These are phyloP conservation scores for Talaromyces ruber DNA, from an alignment of 495 filamentous ascomycete genomes.

Conservation along the genomic window DNA sequence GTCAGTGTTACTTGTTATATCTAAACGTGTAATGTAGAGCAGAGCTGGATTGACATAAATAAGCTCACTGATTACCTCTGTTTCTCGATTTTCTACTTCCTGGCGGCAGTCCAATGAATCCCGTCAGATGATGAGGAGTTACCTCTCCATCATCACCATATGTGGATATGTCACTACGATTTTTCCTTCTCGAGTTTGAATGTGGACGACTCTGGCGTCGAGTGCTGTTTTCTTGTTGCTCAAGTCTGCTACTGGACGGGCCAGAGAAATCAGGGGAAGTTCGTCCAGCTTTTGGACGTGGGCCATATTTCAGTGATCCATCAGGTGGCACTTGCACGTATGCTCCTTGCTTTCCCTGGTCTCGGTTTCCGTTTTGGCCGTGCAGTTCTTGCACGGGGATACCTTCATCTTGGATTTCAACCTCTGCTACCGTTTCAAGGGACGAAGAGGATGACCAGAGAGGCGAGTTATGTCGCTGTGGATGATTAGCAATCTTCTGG, in stretches of 20 bases:
- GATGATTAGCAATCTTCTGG: not conserved
- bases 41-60: not conserved
- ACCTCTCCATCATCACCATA: not conserved
- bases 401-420: not conserved
- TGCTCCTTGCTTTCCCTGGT: not conserved
- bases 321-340: not conserved
- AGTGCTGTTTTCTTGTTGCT: not conserved
- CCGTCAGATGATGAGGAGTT: not conserved
- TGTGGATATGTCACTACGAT: not conserved
- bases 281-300: not conserved
- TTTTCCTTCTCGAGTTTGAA: not conserved
- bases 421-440: not conserved
- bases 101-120: not conserved
- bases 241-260: not conserved
- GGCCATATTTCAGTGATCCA: not conserved
- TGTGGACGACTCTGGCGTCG: not conserved
- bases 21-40: no score
- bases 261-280: not conserved
- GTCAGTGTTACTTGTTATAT: no score
- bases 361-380: not conserved
- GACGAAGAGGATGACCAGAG: not conserved
- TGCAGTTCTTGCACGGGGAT: not conserved
- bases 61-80: not conserved
- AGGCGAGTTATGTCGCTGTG: not conserved
- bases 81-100: not conserved